Conservation (phyloP, 768 basidiomycete genomes). For the Cystobasidium onofrii region DNA sequence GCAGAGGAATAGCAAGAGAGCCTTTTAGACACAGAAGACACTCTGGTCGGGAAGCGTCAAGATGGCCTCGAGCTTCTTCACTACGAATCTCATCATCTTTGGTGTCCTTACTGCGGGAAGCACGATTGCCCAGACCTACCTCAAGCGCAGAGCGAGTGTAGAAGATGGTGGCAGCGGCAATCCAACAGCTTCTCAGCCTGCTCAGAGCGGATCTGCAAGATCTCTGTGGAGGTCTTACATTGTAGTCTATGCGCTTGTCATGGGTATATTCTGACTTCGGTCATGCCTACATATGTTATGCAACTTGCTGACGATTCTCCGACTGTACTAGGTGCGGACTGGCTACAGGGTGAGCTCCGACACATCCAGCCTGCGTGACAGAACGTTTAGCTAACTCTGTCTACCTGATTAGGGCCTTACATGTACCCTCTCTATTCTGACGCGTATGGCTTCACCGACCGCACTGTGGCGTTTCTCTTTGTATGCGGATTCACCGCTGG, state of each 20-base stretch:
- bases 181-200: not conserved
- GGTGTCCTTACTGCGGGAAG: constrained; percentile 11
- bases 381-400: not conserved
- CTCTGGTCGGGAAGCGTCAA: no score
- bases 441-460: constrained; percentile 53
- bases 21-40: no score
- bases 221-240: constrained; percentile 26
- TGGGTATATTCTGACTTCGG: constrained; percentile 47
- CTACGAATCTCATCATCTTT: constrained; percentile 7
- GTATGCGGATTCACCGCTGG: constrained; percentile 70
- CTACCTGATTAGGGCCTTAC: constrained; percentile 52
- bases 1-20: no score
- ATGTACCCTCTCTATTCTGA: constrained; percentile 66
- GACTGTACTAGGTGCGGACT: constrained; percentile 53
- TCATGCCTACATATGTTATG: not conserved
- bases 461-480: constrained; percentile 62
- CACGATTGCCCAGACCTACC: constrained; percentile 24
- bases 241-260: constrained; percentile 61
- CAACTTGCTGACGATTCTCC: not conserved
- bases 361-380: not conserved
- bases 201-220: constrained; percentile 22
- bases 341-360: constrained; percentile 55
- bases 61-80: constrained; percentile 20
- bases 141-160: not conserved
- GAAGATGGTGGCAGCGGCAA: constrained; percentile 7